Evolutionary conservation across 2,329 filamentous ascomycete species (phyloP).

Genomic region (Nemania bipapillata): DNA sequence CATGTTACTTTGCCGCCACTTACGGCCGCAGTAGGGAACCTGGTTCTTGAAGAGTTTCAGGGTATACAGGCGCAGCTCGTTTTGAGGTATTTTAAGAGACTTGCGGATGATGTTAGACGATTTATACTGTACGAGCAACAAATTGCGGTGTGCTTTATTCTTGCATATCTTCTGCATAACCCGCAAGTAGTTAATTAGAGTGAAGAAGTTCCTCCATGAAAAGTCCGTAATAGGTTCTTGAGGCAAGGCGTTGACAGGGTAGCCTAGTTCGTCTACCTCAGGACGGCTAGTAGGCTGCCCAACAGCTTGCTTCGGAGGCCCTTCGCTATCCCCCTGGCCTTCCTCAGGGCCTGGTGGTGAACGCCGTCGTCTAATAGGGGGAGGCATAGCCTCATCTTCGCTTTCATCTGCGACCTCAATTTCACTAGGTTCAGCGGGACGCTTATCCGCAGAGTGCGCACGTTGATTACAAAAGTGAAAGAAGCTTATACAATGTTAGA

Average conservation of each 20-base stretch:
- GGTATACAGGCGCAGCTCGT: conserved; percentile 87
- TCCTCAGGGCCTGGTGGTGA: conserved; percentile 57
- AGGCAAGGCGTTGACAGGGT: conserved; percentile 76
- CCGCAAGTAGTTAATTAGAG: conserved; percentile 91
- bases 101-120: conserved; percentile 92
- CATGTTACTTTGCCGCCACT: conserved; percentile 99
- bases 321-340: conserved; percentile 45
- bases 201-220: conserved; percentile 94
- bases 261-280: conserved; percentile 87
- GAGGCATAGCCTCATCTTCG: conserved; percentile 83
- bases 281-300: conserved; percentile 57
- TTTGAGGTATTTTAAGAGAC: conserved; percentile 88
- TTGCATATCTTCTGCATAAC: conserved; percentile 98
- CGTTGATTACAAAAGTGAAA: conserved; percentile 83
- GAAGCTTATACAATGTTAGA: conserved; percentile 68
- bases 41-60: conserved; percentile 99
- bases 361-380: conserved; percentile 76
- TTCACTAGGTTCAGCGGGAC: conserved; percentile 46
- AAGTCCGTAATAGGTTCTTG: conserved; percentile 84
- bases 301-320: conserved; percentile 49
- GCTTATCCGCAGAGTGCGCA: conserved; percentile 48
- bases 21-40: conserved; percentile 95
- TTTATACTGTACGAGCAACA: conserved; percentile 95
- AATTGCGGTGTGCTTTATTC: conserved; percentile 91
- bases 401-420: conserved; percentile 61